Evolutionary conservation across 225 moss, liverwort and hornwort species (phyloP).

Genomic region (Bryoerythrophyllum caledonicum): DNA sequence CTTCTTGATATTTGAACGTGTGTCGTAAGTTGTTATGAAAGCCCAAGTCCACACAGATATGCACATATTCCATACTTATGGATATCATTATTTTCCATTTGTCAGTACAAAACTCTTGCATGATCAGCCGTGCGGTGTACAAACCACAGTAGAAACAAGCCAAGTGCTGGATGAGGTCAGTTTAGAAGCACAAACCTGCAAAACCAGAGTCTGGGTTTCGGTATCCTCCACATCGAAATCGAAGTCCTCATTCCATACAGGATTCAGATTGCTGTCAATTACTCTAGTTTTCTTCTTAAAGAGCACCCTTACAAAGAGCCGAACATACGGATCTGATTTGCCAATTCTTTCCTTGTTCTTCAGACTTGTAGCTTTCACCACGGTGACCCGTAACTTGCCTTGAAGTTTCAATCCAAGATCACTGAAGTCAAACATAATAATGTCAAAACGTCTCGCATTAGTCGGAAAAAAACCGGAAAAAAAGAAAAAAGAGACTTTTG

Average conservation of each 20-base stretch:
- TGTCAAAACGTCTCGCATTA: slow-evolving; percentile 4
- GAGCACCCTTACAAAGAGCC: slow-evolving; percentile 67
- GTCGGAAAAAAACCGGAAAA: neutral
- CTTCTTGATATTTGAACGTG: neutral
- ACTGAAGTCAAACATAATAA: slow-evolving; percentile 44
- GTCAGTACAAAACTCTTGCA: neutral
- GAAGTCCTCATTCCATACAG: slow-evolving; percentile 75
- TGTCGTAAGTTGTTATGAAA: neutral
- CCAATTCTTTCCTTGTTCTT: slow-evolving; percentile 86
- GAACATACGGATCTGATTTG: slow-evolving; percentile 93
- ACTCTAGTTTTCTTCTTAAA: slow-evolving; percentile 70
- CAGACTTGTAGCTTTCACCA: slow-evolving; percentile 66
- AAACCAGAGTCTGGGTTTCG: slow-evolving; percentile 75
- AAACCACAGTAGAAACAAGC: neutral
- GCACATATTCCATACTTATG: neutral
- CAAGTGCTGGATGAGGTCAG: neutral
- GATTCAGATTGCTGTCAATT: slow-evolving; percentile 73
- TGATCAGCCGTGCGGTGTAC: neutral
- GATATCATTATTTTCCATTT: neutral
- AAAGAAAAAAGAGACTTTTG: neutral
- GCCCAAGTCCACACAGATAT: neutral
- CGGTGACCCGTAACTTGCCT: slow-evolving; percentile 70
- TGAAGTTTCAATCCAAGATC: slow-evolving; percentile 79
- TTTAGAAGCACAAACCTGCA: slow-evolving; percentile 58
- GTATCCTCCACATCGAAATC: slow-evolving; percentile 79